A percentile compares a stretch with the other conserved stretches of the same genome.
Evolutionary conservation across 305 asterid genomes (phyloP).

Genomic region (Fraxinus nigra): DNA sequence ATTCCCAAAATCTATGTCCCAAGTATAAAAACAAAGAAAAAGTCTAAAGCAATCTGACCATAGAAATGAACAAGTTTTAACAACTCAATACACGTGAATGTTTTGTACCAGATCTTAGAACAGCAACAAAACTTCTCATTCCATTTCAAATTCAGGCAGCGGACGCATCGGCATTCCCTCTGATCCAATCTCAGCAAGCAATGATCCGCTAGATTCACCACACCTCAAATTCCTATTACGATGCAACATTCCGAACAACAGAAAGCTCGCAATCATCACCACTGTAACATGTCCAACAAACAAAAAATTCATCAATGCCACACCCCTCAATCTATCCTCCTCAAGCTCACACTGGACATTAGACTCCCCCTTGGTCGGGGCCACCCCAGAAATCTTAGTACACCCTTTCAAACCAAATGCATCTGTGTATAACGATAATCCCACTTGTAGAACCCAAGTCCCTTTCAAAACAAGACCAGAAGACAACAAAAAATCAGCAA

Average conservation of each 20-base stretch:
- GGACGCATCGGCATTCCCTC: constrained; percentile 56
- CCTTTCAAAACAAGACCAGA: constrained; percentile 67
- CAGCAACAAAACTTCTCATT: constrained; percentile 32
- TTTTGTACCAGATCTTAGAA: not conserved
- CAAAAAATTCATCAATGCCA: constrained; percentile 54
- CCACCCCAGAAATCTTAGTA: constrained; percentile 39
- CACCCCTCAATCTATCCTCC: constrained; percentile 69
- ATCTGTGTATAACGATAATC: constrained; percentile 64
- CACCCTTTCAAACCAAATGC: constrained; percentile 61
- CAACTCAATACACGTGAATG: constrained; percentile 6
- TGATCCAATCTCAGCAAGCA: constrained; percentile 44
- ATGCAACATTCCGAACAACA: constrained; percentile 51
- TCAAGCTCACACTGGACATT: constrained; percentile 76
- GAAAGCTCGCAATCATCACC: constrained; percentile 39
- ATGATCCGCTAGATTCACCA: constrained; percentile 49
- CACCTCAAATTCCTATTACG: constrained; percentile 34
- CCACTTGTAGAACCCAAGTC: constrained; percentile 78
- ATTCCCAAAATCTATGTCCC: constrained; percentile 17
- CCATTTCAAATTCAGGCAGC: constrained; percentile 62
- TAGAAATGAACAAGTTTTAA: constrained; percentile 13
- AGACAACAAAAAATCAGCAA: constrained; percentile 61
- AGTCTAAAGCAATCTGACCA: constrained; percentile 20
- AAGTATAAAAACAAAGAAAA: constrained; percentile 9
- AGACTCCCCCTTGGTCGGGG: constrained; percentile 29
- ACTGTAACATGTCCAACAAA: constrained; percentile 47